Evolutionary conservation across 495 filamentous ascomycete genomes (phyloP).

Genomic region (Hypoxylon crocopeplum): DNA sequence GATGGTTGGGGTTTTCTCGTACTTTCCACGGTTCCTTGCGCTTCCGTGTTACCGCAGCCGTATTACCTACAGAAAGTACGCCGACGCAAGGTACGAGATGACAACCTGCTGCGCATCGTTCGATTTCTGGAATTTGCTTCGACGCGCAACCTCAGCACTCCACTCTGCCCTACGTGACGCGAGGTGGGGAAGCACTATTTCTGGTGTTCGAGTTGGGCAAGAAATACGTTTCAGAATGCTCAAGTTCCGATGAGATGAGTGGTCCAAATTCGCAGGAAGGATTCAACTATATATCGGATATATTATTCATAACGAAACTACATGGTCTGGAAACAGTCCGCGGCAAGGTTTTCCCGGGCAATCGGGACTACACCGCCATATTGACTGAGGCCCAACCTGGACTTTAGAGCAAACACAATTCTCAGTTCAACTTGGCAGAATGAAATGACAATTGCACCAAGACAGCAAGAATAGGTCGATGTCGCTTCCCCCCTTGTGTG

Average conservation of each 20-base stretch:
- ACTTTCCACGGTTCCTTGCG: constrained; percentile 26
- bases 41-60: constrained; percentile 23
- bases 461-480: constrained; percentile 11
- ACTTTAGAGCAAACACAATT: constrained; percentile 31
- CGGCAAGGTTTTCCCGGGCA: constrained; percentile 32
- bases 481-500: constrained; percentile 13
- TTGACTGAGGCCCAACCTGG: constrained; percentile 31
- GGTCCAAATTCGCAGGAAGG: constrained; percentile 33
- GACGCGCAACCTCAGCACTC: constrained; percentile 36
- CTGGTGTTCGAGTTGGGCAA: constrained; percentile 39
- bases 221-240: constrained; percentile 43
- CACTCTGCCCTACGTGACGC: constrained; percentile 40
- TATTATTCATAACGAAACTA: constrained; percentile 21
- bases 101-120: constrained; percentile 34
- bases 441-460: constrained; percentile 29
- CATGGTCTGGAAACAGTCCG: constrained; percentile 21
- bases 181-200: constrained; percentile 37
- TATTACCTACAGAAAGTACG: constrained; percentile 22
- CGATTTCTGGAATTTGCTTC: constrained; percentile 35
- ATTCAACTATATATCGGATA: constrained; percentile 30
- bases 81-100: constrained; percentile 37
- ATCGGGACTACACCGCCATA: constrained; percentile 40
- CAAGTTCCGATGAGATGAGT: constrained; percentile 34
- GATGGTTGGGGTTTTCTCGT: constrained; percentile 8
- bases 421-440: constrained; percentile 25